These are phyloP conservation scores for Achaetomium macrosporum DNA, from an alignment of 2,329 filamentous ascomycete genomes.

Conservation along the genomic window DNA sequence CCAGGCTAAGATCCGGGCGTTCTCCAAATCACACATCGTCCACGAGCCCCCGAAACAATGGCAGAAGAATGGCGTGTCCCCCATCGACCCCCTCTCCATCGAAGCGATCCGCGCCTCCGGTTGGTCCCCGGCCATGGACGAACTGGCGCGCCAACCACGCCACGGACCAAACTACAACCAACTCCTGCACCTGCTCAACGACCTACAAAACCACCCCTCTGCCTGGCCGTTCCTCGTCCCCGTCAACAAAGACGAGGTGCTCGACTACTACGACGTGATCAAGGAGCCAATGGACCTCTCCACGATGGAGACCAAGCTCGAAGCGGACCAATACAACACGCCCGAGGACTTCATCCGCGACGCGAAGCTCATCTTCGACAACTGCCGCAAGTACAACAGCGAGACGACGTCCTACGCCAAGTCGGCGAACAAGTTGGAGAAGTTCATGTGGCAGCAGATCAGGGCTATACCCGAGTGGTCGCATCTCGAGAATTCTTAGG, in stretches of 20 bases:
- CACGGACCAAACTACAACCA: conserved; percentile 96
- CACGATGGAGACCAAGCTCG: conserved; percentile 93
- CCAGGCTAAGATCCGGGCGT: conserved; percentile 88
- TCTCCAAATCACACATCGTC: conserved; percentile 80
- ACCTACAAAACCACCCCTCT: conserved; percentile 87
- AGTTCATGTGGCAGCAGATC: conserved; percentile 93
- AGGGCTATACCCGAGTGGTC: conserved; percentile 92
- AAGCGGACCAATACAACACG: conserved; percentile 83
- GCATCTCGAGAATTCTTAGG: conserved; percentile 33
- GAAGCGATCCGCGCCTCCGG: conserved; percentile 85
- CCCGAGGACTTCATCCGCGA: conserved; percentile 92
- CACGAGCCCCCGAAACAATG: conserved; percentile 82
- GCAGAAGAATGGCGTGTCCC: conserved; percentile 55
- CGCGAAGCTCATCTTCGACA: conserved; percentile 83
- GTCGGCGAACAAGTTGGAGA: conserved; percentile 85
- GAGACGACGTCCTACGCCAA: conserved; percentile 94
- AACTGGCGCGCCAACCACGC: conserved; percentile 86
- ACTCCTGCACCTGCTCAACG: conserved; percentile 84
- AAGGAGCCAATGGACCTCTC: conserved; percentile 94
- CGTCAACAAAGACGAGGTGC: conserved; percentile 90
- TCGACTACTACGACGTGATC: conserved; percentile 99
- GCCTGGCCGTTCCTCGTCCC: conserved; percentile 94
- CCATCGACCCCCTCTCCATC: conserved; percentile 82
- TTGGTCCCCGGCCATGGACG: conserved; percentile 98
- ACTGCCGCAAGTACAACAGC: conserved; percentile 94